phyloP scores from a whole-genome alignment of 345 rosid genomes.

The Bretschneidera sinensis region DNA sequence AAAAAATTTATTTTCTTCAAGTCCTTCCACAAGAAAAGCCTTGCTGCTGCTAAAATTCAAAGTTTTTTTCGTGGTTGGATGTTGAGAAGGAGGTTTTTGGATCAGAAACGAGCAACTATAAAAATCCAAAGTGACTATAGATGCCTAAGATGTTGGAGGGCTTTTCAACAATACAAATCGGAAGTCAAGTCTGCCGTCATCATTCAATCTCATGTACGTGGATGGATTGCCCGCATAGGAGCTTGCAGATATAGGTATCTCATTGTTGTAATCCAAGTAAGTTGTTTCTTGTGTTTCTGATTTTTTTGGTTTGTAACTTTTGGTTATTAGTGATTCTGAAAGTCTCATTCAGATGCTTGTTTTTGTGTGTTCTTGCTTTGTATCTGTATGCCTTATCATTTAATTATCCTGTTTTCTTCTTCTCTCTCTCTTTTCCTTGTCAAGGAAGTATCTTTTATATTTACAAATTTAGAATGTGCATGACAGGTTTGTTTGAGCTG shows the following conservation, averaged over 20 bases:
- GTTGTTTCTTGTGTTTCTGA: conserved; percentile 3
- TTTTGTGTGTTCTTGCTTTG: no score
- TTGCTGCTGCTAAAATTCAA: conserved; percentile 53
- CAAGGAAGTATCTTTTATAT: neutral
- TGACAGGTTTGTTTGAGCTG: neutral
- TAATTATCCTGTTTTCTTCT: neutral
- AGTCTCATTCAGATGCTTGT: neutral
- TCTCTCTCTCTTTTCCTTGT: neutral
- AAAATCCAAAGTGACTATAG: conserved; percentile 38
- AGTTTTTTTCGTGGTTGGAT: conserved; percentile 41
- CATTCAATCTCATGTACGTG: conserved; percentile 59
- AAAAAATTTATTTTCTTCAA: conserved; percentile 23
- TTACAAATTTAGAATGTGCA: neutral
- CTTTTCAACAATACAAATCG: conserved; percentile 27
- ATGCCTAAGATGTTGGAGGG: conserved; percentile 24
- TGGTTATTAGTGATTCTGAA: neutral
- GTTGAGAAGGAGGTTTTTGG: conserved; percentile 36
- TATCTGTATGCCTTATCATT: no score
- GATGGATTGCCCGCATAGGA: conserved; percentile 47
- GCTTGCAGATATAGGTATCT: conserved; percentile 23
- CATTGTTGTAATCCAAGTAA: conserved; percentile 59
- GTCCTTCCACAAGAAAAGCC: conserved; percentile 18
- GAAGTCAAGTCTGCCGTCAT: conserved; percentile 40
- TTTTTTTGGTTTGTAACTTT: neutral
- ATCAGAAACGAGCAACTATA: conserved; percentile 32